Evolutionary conservation across 139 green algal genomes (phyloP), one percentile per base, ranked within the genome.

Genomic region (Chlamydomonas sphaeroides): DNA sequence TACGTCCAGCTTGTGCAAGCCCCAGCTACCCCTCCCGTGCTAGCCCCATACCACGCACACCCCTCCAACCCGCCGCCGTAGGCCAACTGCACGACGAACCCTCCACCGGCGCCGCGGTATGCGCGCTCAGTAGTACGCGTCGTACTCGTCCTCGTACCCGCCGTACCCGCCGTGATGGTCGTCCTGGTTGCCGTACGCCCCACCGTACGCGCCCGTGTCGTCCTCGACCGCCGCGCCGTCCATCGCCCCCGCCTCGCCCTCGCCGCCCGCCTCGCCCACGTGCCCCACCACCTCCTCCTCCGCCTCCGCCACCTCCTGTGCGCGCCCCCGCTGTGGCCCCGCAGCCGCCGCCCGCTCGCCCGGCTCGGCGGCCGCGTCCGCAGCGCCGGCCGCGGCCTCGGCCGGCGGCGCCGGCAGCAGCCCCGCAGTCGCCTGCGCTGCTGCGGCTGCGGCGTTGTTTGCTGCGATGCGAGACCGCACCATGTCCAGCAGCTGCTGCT

Each of bases 131-230:
- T 82, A 82, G 39, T 82, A 82, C 3, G 32, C 32, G 10, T 82
- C 75, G 20, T 57, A 72, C 33, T 82, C 75, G 21, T 82, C 75
- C 33, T 82, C 75, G 45, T 82, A 82, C 0, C 62, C 75, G 21
- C 61, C 59, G 68, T 75, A 75, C 48, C 5, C 68, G 6, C 45
- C 68, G 5, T 63, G 48, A n/a, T 80, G 68, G 5, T 38, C 59
- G 35, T 36, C 56, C 32, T 41, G 56, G 14, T 82, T 35, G 7
- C 11, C 36, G 65, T 71, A 49, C 23, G 23, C 8, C 32, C 23
- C 25, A 5, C 35, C 75, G 75, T 82, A 80, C 2, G 41, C 67
- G 56, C 56, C 56, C 11, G 21, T 10, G 7, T 21, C 56, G 7
- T 62, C 56, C 3, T 7, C 56, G 56, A 1, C 59, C 5, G 4